Evolutionary conservation across 1,284 basidiomycete genomes (phyloP), one percentile per base, ranked within the genome.

Genomic region (Xerocomus minutiporus): DNA sequence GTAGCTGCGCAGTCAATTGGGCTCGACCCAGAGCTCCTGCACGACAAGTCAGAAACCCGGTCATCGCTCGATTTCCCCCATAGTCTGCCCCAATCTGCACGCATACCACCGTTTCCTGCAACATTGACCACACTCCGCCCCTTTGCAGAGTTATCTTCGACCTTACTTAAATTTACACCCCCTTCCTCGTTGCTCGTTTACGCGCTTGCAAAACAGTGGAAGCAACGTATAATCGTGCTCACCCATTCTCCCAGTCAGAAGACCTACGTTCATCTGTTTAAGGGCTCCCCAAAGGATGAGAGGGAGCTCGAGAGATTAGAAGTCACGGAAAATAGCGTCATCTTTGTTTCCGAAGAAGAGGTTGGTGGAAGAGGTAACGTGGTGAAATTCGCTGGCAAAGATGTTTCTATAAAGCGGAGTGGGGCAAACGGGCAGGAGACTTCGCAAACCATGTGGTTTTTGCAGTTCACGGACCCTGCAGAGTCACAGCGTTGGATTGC

Each of bases 1-100:
- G 82, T 80, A 35, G 88, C 88, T 17, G 88, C 87, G 0, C 83
- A 87, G 61, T 81, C 83, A 7, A 80, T 90, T 48, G 88, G 88
- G 9, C 74, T 90, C 35, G 68, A 57, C 43, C 66, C 63, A 9
- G 64, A 56, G 17, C 58, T 71, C 34, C 35, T 64, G 2, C 64
- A 62, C 23, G 38, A 54, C 46, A 55, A 31, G 42, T 53, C 56
- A 6, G 50, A 57, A 1, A 53, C 51, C 32, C 51, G 26, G 0
- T 51, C 54, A 2, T 64, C 58, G 0, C 38, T 59, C 5, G 60
- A 60, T 36, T 61, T 55, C 3, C 57, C 52, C 8, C 55, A 50
- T 35, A 45, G 43, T 46, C 46, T 51, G 2, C 36, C 56, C 6
- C 59, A 59, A 15, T 54, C 61, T 29, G 45, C 57, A 6, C 54